Evolutionary conservation across 345 rosid genomes (phyloP).

Genomic region (Populus ilicifolia): DNA sequence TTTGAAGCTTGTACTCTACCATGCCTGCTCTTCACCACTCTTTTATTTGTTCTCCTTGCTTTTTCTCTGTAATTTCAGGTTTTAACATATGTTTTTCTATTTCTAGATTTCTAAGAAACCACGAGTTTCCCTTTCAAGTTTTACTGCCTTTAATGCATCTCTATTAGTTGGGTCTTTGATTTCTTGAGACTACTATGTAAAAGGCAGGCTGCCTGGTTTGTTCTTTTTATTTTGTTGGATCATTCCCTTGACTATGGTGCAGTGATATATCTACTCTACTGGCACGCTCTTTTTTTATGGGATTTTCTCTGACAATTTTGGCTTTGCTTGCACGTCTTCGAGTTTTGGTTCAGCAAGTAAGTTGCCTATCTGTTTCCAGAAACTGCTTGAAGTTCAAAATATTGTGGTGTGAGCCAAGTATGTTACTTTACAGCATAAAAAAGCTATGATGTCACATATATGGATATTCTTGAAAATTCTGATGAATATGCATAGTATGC

Average conservation of each 20-base stretch:
- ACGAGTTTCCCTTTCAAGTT: background rate
- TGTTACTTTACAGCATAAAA: background rate
- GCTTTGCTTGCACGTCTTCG: constrained; percentile 85
- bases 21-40: too few species aligned
- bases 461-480: background rate
- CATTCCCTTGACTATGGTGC: constrained; percentile 3
- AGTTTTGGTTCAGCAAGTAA: constrained; percentile 86
- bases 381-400: background rate
- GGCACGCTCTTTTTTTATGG: constrained; percentile 83
- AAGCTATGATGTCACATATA: background rate
- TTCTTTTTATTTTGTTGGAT: background rate
- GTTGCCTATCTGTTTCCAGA: constrained; percentile 12
- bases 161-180: background rate
- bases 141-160: background rate
- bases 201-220: background rate
- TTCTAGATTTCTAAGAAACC: background rate
- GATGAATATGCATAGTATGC: background rate
- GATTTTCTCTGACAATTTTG: constrained; percentile 63
- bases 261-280: constrained; percentile 71
- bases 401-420: background rate
- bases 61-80: background rate
- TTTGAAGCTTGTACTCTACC: too few species aligned
- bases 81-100: background rate
- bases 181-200: too few species aligned
- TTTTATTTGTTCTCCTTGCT: too few species aligned